Base-by-base conservation (phyloP, 768 basidiomycete species). In the Exsudoporus frostii region DNA sequence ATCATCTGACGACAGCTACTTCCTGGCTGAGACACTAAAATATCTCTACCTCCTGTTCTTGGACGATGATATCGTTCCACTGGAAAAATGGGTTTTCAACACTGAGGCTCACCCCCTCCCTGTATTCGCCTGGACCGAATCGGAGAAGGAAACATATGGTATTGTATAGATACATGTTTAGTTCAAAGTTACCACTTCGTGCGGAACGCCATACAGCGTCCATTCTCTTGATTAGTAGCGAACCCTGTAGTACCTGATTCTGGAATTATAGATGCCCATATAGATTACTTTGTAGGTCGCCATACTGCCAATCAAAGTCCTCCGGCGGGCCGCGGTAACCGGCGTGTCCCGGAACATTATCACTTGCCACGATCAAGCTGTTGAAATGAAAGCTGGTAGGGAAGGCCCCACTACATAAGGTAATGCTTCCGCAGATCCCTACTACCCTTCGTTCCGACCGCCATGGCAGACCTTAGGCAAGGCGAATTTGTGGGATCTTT, bases 401-500 rank as follows among this genome's bases (percentile, higher is more conserved):
- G 8, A 25, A 13, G 25, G 17, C 30, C 22, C 17, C 46, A 1
- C 57, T 47, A 30, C 58, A 54, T 41, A 63, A 61, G 44, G 52
- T 15, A 64, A 58, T 25, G 30, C 15, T 50, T 41, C 45, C 45
- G 22, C 30, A 30, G 20, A 32, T n/a, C 9, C 37, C 14, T 13
- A 30, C 11, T 10, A 25, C 53, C 20, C 3, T 45, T 55, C 24
- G 1, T 39, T 38, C 24, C 4, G 24, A 43, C 53, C 8, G 33
- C 25, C 53, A 76, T 78, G 75, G 41, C 65, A 15, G 43, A 47
- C 41, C 72, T 78, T 47, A 84, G 81, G 63, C 79, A 82, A 61
- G 85, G 84, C 54, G 85, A 93, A 66, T 93, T 96, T 69, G 86
- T 97, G 40, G 94, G 92, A 50, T 91, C 92, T 45, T 77, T 97